phyloP scores from a whole-genome alignment of 2,329 filamentous ascomycete genomes.

The Dactylellina sp. region DNA sequence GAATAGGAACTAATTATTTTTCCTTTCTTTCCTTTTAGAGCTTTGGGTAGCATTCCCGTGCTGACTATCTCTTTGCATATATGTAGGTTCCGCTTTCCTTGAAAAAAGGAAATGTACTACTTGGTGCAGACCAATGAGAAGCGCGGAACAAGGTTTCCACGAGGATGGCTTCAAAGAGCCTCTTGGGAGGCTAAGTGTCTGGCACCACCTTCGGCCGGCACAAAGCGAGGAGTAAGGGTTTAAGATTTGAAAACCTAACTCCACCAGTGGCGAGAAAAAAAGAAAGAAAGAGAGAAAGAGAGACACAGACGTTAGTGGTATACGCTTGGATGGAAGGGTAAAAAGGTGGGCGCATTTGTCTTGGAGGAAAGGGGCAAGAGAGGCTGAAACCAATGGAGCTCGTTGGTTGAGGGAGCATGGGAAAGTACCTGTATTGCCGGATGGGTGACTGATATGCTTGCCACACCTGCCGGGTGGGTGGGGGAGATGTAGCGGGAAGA shows the following conservation, averaged over 20 bases:
- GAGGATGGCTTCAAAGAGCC: constrained; percentile 23
- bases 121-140: constrained; percentile 18
- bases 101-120: not conserved
- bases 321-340: not conserved
- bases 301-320: not conserved
- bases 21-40: not conserved
- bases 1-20: constrained; percentile 11
- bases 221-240: constrained; percentile 39
- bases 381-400: constrained; percentile 41
- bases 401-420: constrained; percentile 33
- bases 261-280: constrained; percentile 15
- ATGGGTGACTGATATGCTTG: constrained; percentile 21
- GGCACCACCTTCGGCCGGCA: constrained; percentile 35
- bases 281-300: not conserved
- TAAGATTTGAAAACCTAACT: constrained; percentile 35
- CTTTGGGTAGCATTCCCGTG: constrained; percentile 10
- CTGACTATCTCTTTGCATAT: constrained; percentile 20
- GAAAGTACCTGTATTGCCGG: constrained; percentile 31
- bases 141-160: constrained; percentile 20
- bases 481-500: constrained; percentile 16
- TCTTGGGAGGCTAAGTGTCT: constrained; percentile 30
- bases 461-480: constrained; percentile 33
- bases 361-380: constrained; percentile 13
- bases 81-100: not conserved
- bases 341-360: not conserved